These are phyloP conservation scores for Colletotrichum melonis DNA, from an alignment of 2,329 filamentous ascomycete genomes.

Conservation along the genomic window DNA sequence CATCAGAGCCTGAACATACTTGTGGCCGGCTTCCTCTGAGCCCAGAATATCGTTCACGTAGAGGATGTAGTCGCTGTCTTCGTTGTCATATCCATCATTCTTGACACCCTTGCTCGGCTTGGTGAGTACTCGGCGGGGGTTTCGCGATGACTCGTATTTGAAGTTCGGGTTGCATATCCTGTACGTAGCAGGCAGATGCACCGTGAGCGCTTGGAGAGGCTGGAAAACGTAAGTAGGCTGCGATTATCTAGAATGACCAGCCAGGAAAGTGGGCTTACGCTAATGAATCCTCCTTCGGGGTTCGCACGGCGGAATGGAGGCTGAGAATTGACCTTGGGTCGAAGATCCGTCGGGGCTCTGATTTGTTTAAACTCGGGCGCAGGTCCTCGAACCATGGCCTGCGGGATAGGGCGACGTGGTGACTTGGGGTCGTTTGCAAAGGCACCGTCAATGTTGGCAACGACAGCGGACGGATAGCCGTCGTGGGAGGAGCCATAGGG, in stretches of 20 bases:
- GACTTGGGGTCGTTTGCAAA: constrained; percentile 69
- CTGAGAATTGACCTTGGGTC: constrained; percentile 86
- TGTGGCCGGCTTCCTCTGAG: constrained; percentile 97
- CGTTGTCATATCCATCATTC: constrained; percentile 99
- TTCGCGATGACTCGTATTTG: constrained; percentile 98
- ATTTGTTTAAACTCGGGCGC: constrained; percentile 91
- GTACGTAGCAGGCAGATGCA: constrained; percentile 93
- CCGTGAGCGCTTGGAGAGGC: constrained; percentile 95
- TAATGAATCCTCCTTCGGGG: constrained; percentile 97
- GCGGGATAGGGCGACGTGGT: constrained; percentile 60
- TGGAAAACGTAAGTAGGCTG: constrained; percentile 52
- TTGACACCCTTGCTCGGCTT: constrained; percentile 99
- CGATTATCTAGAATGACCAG: not conserved
- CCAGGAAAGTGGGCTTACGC: constrained; percentile 66
- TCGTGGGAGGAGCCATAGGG: constrained; percentile 76
- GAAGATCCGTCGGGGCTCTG: constrained; percentile 77
- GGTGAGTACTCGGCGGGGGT: constrained; percentile 93
- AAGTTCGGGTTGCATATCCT: constrained; percentile 98
- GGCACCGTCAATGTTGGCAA: constrained; percentile 77
- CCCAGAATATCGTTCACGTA: constrained; percentile 99
- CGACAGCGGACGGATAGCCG: constrained; percentile 78
- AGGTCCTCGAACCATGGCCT: constrained; percentile 67
- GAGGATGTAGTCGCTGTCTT: constrained; percentile 98
- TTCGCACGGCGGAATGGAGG: constrained; percentile 93
- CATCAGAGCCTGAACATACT: constrained; percentile 64